These are phyloP conservation scores for Arthrobotrys conoides DNA, from an alignment of 2,329 filamentous ascomycete species.

Conservation along the genomic window DNA sequence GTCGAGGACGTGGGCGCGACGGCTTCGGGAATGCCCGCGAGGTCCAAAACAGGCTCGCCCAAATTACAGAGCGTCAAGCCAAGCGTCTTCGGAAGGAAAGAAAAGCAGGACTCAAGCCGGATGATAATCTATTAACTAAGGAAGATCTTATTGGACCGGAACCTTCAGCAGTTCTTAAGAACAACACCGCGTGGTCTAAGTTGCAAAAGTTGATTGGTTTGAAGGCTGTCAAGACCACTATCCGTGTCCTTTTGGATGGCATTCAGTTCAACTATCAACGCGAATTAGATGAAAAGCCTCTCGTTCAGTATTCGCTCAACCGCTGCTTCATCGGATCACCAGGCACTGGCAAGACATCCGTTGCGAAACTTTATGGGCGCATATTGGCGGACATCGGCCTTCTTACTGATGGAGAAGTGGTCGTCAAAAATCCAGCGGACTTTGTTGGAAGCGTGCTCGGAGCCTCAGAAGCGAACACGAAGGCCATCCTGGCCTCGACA, in stretches of 20 bases:
- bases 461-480: constrained; percentile 79
- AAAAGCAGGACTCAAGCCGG: constrained; percentile 67
- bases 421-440: constrained; percentile 80
- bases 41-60: constrained; percentile 74
- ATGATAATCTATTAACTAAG: constrained; percentile 75
- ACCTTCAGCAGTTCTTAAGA: constrained; percentile 71
- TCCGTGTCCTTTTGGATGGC: constrained; percentile 73
- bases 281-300: constrained; percentile 75
- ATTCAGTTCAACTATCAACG: constrained; percentile 76
- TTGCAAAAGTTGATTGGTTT: constrained; percentile 75
- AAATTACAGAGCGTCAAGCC: constrained; percentile 74
- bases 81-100: constrained; percentile 71
- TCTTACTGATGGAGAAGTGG: constrained; percentile 78
- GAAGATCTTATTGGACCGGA: constrained; percentile 81
- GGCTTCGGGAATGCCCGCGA: constrained; percentile 82
- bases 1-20: constrained; percentile 74
- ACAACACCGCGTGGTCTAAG: constrained; percentile 73
- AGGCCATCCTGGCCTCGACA: constrained; percentile 77
- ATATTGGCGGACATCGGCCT: constrained; percentile 78
- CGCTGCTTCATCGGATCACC: constrained; percentile 79
- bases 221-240: constrained; percentile 74
- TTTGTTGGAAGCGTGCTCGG: constrained; percentile 78
- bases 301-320: constrained; percentile 76
- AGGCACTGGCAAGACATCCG: constrained; percentile 82
- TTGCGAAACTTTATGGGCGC: constrained; percentile 79